These are phyloP conservation scores for Flammula alnicola DNA, from an alignment of 1,284 basidiomycete genomes.

Conservation along the genomic window DNA sequence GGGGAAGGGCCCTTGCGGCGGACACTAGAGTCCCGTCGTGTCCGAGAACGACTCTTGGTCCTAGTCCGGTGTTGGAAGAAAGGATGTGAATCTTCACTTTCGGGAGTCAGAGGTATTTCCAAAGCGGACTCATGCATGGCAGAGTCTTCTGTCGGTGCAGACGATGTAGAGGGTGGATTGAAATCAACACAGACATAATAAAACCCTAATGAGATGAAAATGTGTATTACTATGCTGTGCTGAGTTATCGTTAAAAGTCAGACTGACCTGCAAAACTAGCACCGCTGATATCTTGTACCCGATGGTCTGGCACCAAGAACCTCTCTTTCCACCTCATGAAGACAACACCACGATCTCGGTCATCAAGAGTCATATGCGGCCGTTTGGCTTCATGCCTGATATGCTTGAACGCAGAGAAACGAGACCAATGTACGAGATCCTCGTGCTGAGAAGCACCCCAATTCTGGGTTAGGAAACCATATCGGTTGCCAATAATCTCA, in stretches of 20 bases:
- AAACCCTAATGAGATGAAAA: constrained; percentile 58
- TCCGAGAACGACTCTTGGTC: constrained; percentile 37
- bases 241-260: background rate
- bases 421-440: constrained; percentile 89
- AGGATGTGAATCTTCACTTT: constrained; percentile 28
- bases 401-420: constrained; percentile 88
- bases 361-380: constrained; percentile 77
- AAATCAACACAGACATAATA: constrained; percentile 88
- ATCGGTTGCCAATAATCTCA: constrained; percentile 87
- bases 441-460: constrained; percentile 89
- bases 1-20: constrained; percentile 46
- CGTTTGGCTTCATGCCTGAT: constrained; percentile 75
- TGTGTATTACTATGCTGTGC: constrained; percentile 23
- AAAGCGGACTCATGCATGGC: constrained; percentile 9
- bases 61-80: constrained; percentile 20
- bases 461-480: constrained; percentile 86
- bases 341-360: constrained; percentile 73
- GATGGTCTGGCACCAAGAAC: constrained; percentile 93
- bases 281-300: constrained; percentile 92
- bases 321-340: constrained; percentile 99
- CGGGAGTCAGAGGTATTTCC: constrained; percentile 15
- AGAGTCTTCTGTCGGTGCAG: constrained; percentile 27
- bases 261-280: constrained; percentile 90
- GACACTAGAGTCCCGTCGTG: constrained; percentile 51
- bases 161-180: constrained; percentile 55